Evolutionary conservation across 371 early-diverging fungal species (phyloP), one percentile per base, ranked within the genome.

Genomic region (Coemansia sp.): DNA sequence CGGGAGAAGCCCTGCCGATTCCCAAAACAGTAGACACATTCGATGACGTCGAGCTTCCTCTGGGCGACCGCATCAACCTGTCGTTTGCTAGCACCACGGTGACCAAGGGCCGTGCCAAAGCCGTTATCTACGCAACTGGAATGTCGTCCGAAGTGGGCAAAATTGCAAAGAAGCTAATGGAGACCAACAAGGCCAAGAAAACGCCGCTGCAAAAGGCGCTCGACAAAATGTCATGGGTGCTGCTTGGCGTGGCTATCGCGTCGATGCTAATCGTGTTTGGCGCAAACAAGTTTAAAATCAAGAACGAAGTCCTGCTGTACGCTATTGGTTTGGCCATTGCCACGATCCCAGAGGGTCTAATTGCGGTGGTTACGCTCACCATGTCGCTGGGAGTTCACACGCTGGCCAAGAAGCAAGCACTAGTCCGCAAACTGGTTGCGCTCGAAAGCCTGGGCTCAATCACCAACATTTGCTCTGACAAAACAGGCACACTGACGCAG

Each of bases 291-390:
- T 87, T 85, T 78, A 71, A 83, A 48, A 65, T 85, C 68, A 75
- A 52, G 30, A 72, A 62, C 39, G 87, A 88, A 25, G 86, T 87
- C 14, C 84, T 88, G 5, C 74, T 92, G 14, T 90, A 92, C 69
- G 90, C 91, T 5, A 88, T 93, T 44, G 88, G 91, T 44, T 84
- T 97, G 33, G 94, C 92, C 18, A 94, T 98, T 66, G 90, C 95
- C 30, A 92, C 94, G 18, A 94, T 98, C 64, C 99, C 99, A 40
- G 97, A 97, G 82, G 99, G 97, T 63, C 86, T 97, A 4, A 89
- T 96, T 9, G 95, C 95, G 30, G 94, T 95, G 11, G 80, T 90
- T 28, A 91, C 92, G 0, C 82, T 97, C 54, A 93, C 96, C 5
- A 94, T 96, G 90, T 94, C 96, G 0, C 81, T 94, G 65, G 95